These are phyloP conservation scores for Citrus sinensis DNA, from an alignment of 345 rosid species.

Conservation along the genomic window DNA sequence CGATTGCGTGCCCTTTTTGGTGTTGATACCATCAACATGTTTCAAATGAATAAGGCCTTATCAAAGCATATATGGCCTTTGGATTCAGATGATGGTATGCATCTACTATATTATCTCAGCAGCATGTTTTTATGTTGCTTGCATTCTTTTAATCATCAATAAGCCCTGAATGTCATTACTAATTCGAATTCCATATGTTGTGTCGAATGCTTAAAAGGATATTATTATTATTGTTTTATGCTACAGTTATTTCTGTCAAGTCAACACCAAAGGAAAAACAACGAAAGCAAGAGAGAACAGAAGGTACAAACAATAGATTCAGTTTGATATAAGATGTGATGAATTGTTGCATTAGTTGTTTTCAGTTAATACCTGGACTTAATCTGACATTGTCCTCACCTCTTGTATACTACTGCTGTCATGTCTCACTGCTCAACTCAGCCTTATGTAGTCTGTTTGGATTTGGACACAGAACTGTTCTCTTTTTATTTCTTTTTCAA, in stretches of 20 bases:
- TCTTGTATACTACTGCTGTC: neutral
- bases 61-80: conserved; percentile 55
- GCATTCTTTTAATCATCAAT: neutral
- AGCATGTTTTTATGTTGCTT: neutral
- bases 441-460: neutral
- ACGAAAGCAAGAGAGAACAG: conserved; percentile 33
- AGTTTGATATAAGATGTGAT: conserved; percentile 3
- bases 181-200: neutral
- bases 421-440: neutral
- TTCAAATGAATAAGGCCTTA: conserved; percentile 58
- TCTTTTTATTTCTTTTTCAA: neutral
- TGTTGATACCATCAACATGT: conserved; percentile 51
- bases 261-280: conserved; percentile 29
- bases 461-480: conserved; percentile 3
- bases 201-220: neutral
- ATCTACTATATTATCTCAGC: neutral
- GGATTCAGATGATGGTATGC: conserved; percentile 39
- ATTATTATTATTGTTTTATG: neutral
- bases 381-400: neutral
- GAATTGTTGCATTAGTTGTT: neutral
- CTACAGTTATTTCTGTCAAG: conserved; percentile 27
- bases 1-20: conserved; percentile 37
- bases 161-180: neutral
- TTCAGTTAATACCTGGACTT: neutral
- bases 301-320: conserved; percentile 24